A percentile compares a stretch with the other conserved stretches of the same genome.
These are phyloP conservation scores for Melampsora americana DNA, from an alignment of 1,284 basidiomycete species.

Conservation along the genomic window DNA sequence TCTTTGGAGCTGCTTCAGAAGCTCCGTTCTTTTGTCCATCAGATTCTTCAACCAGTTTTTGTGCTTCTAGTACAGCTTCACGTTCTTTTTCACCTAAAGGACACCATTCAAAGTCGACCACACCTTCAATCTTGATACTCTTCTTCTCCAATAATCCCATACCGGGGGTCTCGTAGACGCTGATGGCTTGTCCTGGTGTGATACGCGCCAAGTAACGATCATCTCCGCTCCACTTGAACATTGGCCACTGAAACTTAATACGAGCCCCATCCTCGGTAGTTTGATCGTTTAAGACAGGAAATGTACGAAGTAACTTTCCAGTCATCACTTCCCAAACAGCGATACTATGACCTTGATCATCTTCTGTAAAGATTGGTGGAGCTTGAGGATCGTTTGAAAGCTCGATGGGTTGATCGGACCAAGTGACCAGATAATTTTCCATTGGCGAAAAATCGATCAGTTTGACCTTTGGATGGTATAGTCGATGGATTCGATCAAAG, in stretches of 20 bases:
- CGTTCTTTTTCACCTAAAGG: conserved; percentile 84
- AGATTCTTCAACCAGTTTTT: conserved; percentile 58
- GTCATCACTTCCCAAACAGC: conserved; percentile 98
- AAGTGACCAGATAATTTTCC: conserved; percentile 95
- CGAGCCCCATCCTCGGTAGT: conserved; percentile 59
- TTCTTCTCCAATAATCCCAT: conserved; percentile 97
- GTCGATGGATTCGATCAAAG: conserved; percentile 80
- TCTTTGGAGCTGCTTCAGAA: conserved; percentile 48
- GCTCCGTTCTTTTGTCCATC: conserved; percentile 18
- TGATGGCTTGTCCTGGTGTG: conserved; percentile 85
- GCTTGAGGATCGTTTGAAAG: conserved; percentile 60
- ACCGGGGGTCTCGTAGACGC: conserved; percentile 88
- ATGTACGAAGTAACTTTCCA: conserved; percentile 85
- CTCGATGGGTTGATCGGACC: conserved; percentile 91
- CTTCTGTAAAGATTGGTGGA: conserved; percentile 80
- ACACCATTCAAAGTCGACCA: conserved; percentile 99
- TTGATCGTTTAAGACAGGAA: conserved; percentile 61
- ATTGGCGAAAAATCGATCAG: conserved; percentile 96
- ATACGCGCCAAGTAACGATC: conserved; percentile 90
- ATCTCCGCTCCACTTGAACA: conserved; percentile 95
- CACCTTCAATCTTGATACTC: conserved; percentile 95
- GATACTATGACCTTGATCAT: conserved; percentile 94
- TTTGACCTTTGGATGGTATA: conserved; percentile 92
- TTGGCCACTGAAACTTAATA: conserved; percentile 79
- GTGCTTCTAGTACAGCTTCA: conserved; percentile 61